Conservation (phyloP, 495 filamentous ascomycete genomes). For the Apiosordaria backusii region DNA sequence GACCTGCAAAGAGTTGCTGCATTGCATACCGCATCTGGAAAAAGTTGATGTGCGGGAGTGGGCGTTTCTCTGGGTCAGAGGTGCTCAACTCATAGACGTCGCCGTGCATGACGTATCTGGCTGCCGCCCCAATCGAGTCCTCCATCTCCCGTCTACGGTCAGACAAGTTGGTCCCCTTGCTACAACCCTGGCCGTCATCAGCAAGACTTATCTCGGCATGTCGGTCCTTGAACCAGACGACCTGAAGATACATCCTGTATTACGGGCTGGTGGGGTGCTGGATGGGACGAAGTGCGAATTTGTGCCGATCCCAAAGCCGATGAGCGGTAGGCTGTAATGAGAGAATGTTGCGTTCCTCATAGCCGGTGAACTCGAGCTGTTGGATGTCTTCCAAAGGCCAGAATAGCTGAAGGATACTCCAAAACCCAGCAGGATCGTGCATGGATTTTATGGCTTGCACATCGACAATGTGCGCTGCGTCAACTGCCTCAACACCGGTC, state of each 20-base stretch:
- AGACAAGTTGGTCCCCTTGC: constrained; percentile 7
- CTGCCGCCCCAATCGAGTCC: constrained; percentile 1
- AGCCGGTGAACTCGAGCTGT: too few relatives aligned
- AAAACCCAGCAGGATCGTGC: too few relatives aligned
- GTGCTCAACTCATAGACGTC: constrained; percentile 13
- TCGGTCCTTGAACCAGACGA: constrained; percentile 14
- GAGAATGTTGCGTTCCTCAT: too few relatives aligned
- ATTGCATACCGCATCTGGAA: background rate
- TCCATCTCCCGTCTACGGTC: constrained; percentile 10
- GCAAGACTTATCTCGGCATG: constrained; percentile 10
- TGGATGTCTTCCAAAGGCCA: too few relatives aligned
- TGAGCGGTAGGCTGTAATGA: too few relatives aligned
- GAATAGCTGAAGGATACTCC: too few relatives aligned
- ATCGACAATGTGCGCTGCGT: too few relatives aligned
- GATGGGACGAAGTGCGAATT: too few relatives aligned
- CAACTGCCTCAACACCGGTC: too few relatives aligned
- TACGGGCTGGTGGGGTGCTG: too few relatives aligned
- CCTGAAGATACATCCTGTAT: constrained; percentile 8
- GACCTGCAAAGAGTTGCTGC: background rate
- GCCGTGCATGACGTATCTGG: constrained; percentile 11
- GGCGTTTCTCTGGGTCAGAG: constrained; percentile 1
- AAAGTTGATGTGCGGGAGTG: background rate
- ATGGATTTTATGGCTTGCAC: too few relatives aligned
- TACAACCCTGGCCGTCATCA: background rate
- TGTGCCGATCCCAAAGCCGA: too few relatives aligned